phyloP scores from a whole-genome alignment of 768 basidiomycete species.

The Tricholoma hemisulphureum region DNA sequence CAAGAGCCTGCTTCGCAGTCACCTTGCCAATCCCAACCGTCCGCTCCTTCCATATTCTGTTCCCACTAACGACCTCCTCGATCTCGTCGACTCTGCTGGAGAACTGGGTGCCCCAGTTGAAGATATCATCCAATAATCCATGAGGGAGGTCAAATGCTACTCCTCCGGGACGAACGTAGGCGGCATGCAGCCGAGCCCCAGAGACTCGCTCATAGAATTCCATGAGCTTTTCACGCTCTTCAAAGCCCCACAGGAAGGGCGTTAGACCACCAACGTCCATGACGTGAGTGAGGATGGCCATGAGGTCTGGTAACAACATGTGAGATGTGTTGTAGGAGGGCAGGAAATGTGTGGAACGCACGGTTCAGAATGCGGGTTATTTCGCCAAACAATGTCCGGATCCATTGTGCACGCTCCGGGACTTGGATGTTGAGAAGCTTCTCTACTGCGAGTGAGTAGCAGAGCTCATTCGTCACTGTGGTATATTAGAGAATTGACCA shows the following conservation, averaged over 20 bases:
- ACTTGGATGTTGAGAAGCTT: conserved; percentile 97
- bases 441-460: conserved; percentile 96
- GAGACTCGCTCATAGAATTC: conserved; percentile 99
- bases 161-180: conserved; percentile 97
- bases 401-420: conserved; percentile 97
- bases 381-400: conserved; percentile 94
- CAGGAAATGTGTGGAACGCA: conserved; percentile 33
- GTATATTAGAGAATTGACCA: conserved; percentile 1
- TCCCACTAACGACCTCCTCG: conserved; percentile 96
- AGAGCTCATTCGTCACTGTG: conserved; percentile 98
- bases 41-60: conserved; percentile 97
- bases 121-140: conserved; percentile 97
- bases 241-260: conserved; percentile 99
- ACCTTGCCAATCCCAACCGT: conserved; percentile 90
- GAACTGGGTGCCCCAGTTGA: conserved; percentile 97
- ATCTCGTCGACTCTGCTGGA: conserved; percentile 89
- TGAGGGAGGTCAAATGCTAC: conserved; percentile 98
- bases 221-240: conserved; percentile 99
- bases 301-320: conserved; percentile 59
- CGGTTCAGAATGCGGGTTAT: conserved; percentile 95
- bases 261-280: conserved; percentile 99
- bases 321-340: neutral
- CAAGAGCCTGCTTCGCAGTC: conserved; percentile 87
- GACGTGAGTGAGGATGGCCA: conserved; percentile 94
- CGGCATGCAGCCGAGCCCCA: conserved; percentile 93